These are phyloP conservation scores for Macrophomina phaseolina DNA, from an alignment of 2,329 filamentous ascomycete genomes.

Conservation along the genomic window DNA sequence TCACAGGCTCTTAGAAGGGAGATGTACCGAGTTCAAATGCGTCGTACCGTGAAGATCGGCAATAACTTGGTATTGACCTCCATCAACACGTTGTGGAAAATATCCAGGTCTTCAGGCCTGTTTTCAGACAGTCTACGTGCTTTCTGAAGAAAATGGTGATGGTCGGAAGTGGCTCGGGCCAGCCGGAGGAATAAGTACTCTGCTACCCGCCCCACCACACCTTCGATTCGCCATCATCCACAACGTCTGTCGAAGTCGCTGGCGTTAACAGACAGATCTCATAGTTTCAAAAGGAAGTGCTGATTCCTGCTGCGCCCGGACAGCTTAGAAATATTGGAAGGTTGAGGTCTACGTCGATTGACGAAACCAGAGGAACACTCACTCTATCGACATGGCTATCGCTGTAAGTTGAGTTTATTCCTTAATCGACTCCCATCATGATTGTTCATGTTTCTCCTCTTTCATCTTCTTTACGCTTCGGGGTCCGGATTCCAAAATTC, in stretches of 20 bases:
- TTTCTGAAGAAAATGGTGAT: background rate
- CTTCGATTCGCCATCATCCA: background rate
- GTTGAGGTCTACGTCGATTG: too few species aligned
- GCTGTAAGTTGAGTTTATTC: background rate
- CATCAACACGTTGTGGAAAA: too few species aligned
- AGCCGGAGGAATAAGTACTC: background rate
- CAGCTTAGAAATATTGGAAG: background rate
- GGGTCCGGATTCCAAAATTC: too few species aligned
- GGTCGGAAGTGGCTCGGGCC: conserved; percentile 2
- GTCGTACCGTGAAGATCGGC: too few species aligned
- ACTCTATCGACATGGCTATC: conserved; percentile 7
- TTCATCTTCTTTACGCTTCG: background rate
- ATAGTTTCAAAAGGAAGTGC: too few species aligned
- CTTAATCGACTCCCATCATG: background rate
- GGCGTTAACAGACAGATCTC: background rate
- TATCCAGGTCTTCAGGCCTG: too few species aligned
- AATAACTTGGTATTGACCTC: too few species aligned
- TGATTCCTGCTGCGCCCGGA: background rate
- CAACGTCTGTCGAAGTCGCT: background rate
- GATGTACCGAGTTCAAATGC: too few species aligned
- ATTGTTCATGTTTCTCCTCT: background rate
- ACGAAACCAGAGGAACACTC: too few species aligned
- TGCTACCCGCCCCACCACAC: background rate
- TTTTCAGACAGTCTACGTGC: too few species aligned
- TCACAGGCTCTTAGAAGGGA: too few species aligned